Evolutionary conservation across 2,329 filamentous ascomycete species (phyloP).

Genomic region (Fusarium ambrosium): DNA sequence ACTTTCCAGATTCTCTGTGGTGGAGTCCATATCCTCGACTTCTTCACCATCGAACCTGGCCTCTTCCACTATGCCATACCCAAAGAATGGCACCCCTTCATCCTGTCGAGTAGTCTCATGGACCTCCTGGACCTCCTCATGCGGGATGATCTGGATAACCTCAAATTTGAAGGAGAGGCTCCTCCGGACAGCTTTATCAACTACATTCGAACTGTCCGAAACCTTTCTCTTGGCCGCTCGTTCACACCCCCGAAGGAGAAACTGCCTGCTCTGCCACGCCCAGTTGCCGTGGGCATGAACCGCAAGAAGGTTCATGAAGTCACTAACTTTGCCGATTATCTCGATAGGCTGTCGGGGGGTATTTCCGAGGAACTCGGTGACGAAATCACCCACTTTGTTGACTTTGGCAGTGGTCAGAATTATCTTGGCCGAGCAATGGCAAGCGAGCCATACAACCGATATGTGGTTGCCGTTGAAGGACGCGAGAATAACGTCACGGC

Average conservation of each 20-base stretch:
- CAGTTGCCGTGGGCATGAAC: conserved; percentile 91
- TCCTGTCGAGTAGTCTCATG: conserved; percentile 78
- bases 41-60: conserved; percentile 88
- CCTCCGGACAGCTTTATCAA: conserved; percentile 72
- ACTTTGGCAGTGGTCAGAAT: conserved; percentile 97
- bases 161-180: conserved; percentile 44
- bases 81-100: conserved; percentile 84
- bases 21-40: conserved; percentile 96
- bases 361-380: conserved; percentile 70
- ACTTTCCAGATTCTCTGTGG: conserved; percentile 92
- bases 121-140: conserved; percentile 85
- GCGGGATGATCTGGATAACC: conserved; percentile 75
- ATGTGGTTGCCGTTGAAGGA: conserved; percentile 92
- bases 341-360: conserved; percentile 71
- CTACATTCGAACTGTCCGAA: conserved; percentile 80
- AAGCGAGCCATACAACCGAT: conserved; percentile 85
- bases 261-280: conserved; percentile 72
- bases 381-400: conserved; percentile 86
- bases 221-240: conserved; percentile 74
- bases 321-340: conserved; percentile 87
- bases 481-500: conserved; percentile 87
- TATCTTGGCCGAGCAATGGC: conserved; percentile 92
- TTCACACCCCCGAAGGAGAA: conserved; percentile 63
- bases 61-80: conserved; percentile 85
- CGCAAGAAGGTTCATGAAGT: conserved; percentile 97